Conservation (phyloP, 768 basidiomycete genomes). For the Trametes punicea region DNA sequence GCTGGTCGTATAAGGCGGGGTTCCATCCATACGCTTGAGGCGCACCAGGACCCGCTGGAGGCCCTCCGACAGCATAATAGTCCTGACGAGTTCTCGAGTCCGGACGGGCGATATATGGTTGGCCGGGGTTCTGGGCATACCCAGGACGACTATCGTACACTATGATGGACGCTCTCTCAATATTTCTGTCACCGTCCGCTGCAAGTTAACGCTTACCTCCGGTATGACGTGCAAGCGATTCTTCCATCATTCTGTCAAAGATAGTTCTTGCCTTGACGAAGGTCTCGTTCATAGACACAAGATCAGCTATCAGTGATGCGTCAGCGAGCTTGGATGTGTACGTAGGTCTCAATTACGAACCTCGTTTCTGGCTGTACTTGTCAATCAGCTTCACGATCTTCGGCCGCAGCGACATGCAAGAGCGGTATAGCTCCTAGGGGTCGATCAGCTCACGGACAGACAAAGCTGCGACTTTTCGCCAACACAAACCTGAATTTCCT, state of each 20-base stretch:
- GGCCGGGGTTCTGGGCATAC: conserved; percentile 23
- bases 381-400: conserved; percentile 97
- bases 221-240: conserved; percentile 72
- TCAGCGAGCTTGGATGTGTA: neutral
- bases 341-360: conserved; percentile 25
- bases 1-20: conserved; percentile 43
- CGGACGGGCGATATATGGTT: conserved; percentile 28
- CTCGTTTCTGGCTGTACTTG: conserved; percentile 94
- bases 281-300: conserved; percentile 92
- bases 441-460: conserved; percentile 7
- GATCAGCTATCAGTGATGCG: conserved; percentile 58
- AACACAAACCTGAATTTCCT: conserved; percentile 71
- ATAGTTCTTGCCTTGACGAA: conserved; percentile 86
- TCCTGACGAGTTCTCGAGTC: conserved; percentile 35
- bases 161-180: conserved; percentile 21
- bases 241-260: conserved; percentile 94
- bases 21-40: conserved; percentile 54
- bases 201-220: conserved; percentile 42
- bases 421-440: conserved; percentile 80
- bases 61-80: conserved; percentile 26
- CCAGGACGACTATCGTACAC: conserved; percentile 51
- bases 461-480: neutral
- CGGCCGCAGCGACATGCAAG: conserved; percentile 84
- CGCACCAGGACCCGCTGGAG: conserved; percentile 29
- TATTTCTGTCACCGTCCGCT: neutral